phyloP scores from a whole-genome alignment of 106 monocot genomes.

The Agapanthus africanus region DNA sequence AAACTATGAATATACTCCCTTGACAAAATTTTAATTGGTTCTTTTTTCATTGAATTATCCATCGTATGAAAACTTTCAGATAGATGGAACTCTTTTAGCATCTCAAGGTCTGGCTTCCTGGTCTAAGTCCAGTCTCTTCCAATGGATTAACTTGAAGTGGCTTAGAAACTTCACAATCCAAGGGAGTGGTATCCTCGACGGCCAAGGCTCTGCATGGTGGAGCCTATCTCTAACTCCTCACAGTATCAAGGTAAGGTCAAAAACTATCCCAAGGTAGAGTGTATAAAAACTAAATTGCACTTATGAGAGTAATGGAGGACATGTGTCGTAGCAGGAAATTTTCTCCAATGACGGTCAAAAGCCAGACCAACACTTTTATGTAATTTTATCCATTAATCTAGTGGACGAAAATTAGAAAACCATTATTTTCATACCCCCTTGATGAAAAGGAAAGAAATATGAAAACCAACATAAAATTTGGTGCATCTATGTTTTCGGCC shows the following conservation, averaged over 20 bases:
- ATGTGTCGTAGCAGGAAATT: too few relatives aligned
- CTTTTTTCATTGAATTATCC: not conserved
- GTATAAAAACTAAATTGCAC: not conserved
- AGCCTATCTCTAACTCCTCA: conserved; percentile 8
- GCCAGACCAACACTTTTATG: too few relatives aligned
- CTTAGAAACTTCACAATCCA: conserved; percentile 28
- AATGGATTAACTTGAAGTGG: conserved; percentile 64
- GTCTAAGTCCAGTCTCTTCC: conserved; percentile 20
- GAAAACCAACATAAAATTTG: too few relatives aligned
- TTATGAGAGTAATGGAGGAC: not conserved
- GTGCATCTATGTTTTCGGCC: too few relatives aligned
- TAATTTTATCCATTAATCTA: too few relatives aligned
- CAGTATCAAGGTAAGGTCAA: not conserved
- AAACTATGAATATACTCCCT: not conserved
- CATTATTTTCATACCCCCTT: too few relatives aligned
- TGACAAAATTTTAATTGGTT: not conserved
- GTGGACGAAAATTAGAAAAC: too few relatives aligned
- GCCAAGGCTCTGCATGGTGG: conserved; percentile 31
- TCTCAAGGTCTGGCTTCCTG: conserved; percentile 17
- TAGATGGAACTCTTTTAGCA: conserved; percentile 47
- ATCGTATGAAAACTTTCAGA: conserved; percentile 18
- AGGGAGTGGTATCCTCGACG: conserved; percentile 47
- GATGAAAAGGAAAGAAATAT: too few relatives aligned
- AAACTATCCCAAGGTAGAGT: not conserved
- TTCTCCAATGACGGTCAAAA: too few relatives aligned